Conservation (phyloP, 2,329 filamentous ascomycete genomes). For the Botryotinia globosa region DNA sequence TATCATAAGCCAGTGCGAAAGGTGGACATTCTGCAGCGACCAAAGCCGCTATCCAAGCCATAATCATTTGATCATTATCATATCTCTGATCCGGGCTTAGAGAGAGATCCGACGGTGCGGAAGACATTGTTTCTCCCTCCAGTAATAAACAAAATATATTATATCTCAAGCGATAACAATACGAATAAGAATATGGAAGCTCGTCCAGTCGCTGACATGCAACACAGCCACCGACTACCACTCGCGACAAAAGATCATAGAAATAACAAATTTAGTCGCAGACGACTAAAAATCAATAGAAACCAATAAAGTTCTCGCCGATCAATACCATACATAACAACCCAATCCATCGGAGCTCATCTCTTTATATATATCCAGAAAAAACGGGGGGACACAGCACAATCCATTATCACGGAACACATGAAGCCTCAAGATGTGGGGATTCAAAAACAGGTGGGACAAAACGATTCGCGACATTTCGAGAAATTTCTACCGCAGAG, state of each 20-base stretch:
- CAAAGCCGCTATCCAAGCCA: conserved; percentile 14
- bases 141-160: background rate
- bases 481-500: conserved; percentile 9
- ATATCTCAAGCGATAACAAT: background rate
- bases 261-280: background rate
- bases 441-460: background rate
- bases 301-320: background rate
- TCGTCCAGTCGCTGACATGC: background rate
- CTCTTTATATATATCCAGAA: background rate
- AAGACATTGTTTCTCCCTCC: background rate
- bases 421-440: background rate
- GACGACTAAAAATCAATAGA: background rate
- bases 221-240: background rate
- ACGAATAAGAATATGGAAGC: background rate
- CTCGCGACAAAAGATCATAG: background rate
- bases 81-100: conserved; percentile 4
- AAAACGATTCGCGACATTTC: background rate
- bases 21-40: conserved; percentile 9
- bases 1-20: background rate
- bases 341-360: background rate
- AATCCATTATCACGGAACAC: background rate
- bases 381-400: background rate
- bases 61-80: conserved; percentile 10
- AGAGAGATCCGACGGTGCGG: conserved; percentile 14
- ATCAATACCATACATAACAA: background rate